These are phyloP conservation scores for Penicillium nordicum DNA, from an alignment of 2,329 filamentous ascomycete species.

Conservation along the genomic window DNA sequence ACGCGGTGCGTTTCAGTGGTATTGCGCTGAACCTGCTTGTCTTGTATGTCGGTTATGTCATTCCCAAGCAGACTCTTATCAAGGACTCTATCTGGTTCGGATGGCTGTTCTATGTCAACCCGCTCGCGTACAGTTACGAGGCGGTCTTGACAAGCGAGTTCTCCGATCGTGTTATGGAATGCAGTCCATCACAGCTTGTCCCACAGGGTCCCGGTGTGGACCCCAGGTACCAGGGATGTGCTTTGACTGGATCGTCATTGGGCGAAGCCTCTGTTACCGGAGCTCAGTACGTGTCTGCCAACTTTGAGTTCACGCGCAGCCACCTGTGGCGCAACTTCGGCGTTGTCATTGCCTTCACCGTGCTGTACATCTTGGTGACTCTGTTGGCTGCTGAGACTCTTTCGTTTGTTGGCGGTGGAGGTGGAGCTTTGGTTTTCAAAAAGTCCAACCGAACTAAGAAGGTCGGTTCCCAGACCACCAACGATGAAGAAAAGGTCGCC, in stretches of 20 bases:
- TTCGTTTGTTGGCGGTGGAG: constrained; percentile 59
- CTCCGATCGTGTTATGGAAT: constrained; percentile 54
- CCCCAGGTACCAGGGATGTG: constrained; percentile 60
- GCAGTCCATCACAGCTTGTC: constrained; percentile 57
- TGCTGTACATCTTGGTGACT: constrained; percentile 71
- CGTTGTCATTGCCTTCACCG: constrained; percentile 69
- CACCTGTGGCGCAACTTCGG: constrained; percentile 73
- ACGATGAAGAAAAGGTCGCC: constrained; percentile 59
- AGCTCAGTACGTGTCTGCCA: constrained; percentile 51
- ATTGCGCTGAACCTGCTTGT: constrained; percentile 59
- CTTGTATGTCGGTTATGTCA: constrained; percentile 66
- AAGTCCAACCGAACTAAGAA: constrained; percentile 61
- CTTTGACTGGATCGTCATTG: constrained; percentile 55
- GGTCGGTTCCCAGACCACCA: constrained; percentile 44
- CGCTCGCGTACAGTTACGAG: constrained; percentile 62
- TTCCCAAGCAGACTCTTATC: constrained; percentile 60
- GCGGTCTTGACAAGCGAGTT: constrained; percentile 67
- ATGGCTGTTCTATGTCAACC: constrained; percentile 58
- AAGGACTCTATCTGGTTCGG: constrained; percentile 63
- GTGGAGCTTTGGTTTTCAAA: constrained; percentile 70
- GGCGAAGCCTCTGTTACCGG: constrained; percentile 53
- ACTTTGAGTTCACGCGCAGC: constrained; percentile 55
- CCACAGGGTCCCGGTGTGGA: constrained; percentile 57
- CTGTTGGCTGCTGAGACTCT: constrained; percentile 67
- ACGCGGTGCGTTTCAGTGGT: constrained; percentile 63